Evolutionary conservation across 2,329 filamentous ascomycete species (phyloP), one percentile per base, ranked within the genome.

Genomic region (Hypoxylon sp.): DNA sequence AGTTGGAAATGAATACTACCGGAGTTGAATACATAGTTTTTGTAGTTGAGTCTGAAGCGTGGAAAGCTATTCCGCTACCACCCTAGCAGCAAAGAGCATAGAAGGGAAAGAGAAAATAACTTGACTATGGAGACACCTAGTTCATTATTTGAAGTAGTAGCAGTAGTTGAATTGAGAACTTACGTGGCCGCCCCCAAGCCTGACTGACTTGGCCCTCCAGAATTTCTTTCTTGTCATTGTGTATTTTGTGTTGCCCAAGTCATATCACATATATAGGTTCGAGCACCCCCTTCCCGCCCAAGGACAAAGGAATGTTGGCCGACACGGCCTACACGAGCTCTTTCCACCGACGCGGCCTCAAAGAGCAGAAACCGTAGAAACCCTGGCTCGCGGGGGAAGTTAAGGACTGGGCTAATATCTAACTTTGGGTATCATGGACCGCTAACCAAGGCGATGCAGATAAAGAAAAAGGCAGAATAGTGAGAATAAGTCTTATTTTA

Each of bases 401-500:
- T 35, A 51, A 50, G 54, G 55, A 44, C 40, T 27, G 35, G 50
- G 53, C 27, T 64, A 59, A 59, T 57, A 66, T 58, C 61, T 25
- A 30, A 10, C 14, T 27, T 27, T 53, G 42, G 40, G 46, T 54
- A 65, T 56, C 54, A 50, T 30, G 42, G 42, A 20, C 3, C 17
- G 40, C 48, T 56, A 56, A 56, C 44, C 48, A 35, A 50, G 59
- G 53, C 46, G 37, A 44, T 13, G 60, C 13, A 10, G 42, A 69
- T 66, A 66, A 68, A 73, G 67, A 60, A 61, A 61, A 14, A 20
- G 35, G 35, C 17, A 31, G 17, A n/a, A 56, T 14, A 58, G 48
- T 55, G 61, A 68, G 53, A 61, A 66, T 69, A 69, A 30, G 61
- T 73, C 49, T 73, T 58, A 69, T 72, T 73, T 64, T 42, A 49